Base-by-base conservation (phyloP, 345 rosid genomes). In the Moringa oleifera region DNA sequence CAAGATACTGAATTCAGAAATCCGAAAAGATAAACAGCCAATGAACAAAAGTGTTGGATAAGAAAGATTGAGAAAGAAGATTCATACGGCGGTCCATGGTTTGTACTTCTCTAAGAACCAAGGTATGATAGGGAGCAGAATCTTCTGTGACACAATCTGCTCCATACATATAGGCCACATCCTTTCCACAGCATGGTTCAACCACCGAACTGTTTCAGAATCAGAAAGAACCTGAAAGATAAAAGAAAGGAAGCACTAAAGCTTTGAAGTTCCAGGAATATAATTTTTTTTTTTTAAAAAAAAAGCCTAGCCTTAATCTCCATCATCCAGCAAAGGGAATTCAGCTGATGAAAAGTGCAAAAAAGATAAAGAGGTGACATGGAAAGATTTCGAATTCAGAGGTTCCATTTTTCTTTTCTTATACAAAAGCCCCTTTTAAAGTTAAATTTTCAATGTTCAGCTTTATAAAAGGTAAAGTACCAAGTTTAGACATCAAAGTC, bases 91-190 rank as follows among this genome's bases (percentile, higher is more conserved):
- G 5, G 96, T 90, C 99, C 99, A 94, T 2, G 99, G 99, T 75
- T 87, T 88, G 78, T 88, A 94, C 84, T 90, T 94, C 20, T 85
- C 87, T 73, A 94, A 68, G 85, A 94, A 94, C 99, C 97, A 94
- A 63, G 96, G 99, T 59, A 85, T 84, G 51, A 94, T 87, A 16
- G 99, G 99, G 59, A 88, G 88, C 69, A 94, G 79, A 76, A 94
- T 79, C 81, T 81, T 88, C 80, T 94, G 95, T 2, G 99, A 90
- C 25, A 83, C 81, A 63, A 94, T 88, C 62, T 83, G 87, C 70
- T 94, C 97, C 91, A 94, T 77, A 68, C 96, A 90, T 31, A 94
- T 68, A 3, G 97, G 97, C 99, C 99, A 94, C 56, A 90, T 80
- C 80, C 85, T 86, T 76, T 88, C 95, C 8, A 85, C 69, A 6